These are phyloP conservation scores for Neodidymelliopsis sp. DNA, from an alignment of 2,329 filamentous ascomycete species.

Conservation along the genomic window DNA sequence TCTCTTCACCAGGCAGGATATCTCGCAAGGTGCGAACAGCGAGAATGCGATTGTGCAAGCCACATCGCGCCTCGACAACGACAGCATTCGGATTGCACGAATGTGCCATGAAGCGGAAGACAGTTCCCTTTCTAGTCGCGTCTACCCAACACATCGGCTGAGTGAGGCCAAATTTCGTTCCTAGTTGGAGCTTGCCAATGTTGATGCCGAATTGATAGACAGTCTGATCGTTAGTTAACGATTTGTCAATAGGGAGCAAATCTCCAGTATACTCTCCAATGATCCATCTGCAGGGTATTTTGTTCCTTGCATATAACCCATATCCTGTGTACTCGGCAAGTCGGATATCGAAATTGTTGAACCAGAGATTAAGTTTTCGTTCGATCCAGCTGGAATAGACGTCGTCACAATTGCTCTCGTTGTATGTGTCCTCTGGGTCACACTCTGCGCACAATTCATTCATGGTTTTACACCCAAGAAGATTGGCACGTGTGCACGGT, in stretches of 20 bases:
- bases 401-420: not conserved
- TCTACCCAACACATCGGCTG: not conserved
- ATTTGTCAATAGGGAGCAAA: not conserved
- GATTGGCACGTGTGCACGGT: not conserved
- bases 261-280: slow-evolving; percentile 3
- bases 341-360: not conserved
- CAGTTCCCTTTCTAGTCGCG: not conserved
- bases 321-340: not conserved
- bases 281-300: not conserved
- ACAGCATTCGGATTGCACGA: slow-evolving; percentile 2
- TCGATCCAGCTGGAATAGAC: not conserved
- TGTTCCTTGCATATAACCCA: not conserved
- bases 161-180: not conserved
- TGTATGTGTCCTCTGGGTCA: not conserved
- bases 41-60: not conserved
- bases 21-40: not conserved
- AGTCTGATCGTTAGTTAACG: not conserved
- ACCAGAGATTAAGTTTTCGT: not conserved
- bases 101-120: slow-evolving; percentile 4
- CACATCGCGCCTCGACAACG: not conserved
- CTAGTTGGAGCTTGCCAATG: not conserved
- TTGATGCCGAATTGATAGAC: not conserved
- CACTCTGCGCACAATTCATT: not conserved
- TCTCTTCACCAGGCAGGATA: not conserved
- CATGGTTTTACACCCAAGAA: not conserved